Base-by-base conservation (phyloP, 1,139 yeast genomes). In the Candida gigantensis region DNA sequence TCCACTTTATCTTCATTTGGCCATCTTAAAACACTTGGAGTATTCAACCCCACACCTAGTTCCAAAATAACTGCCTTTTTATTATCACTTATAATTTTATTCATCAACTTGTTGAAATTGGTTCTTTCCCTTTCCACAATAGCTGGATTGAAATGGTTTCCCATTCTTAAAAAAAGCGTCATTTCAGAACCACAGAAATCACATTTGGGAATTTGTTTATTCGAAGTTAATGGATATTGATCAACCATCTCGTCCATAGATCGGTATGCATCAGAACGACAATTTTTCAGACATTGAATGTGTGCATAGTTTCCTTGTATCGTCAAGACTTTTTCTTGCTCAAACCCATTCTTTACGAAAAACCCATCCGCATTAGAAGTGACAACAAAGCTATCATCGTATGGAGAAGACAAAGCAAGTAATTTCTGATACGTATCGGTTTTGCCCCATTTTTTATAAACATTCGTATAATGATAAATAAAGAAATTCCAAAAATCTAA, bases 361-460 rank as follows among this genome's bases (percentile, higher is more conserved):
- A 42, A 42, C 7, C 42, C 44, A 23, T 40, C 44, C 4, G 45
- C 45, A 33, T 40, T 42, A 14, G 38, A 32, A 4, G 45, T 42
- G 3, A 38, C 26, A n/a, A 42, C 44, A 30, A 40, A 37, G 16
- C 33, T 40, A 10, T 40, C 36, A 6, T 31, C 21, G 7, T 16
- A 20, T 11, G 24, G 9, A 4, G n/a, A 11, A 2, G 25, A 25
- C 2, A 42, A n/a, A 3, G 24, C 12, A 3, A 33, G 21, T 24
- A 42, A 29, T 21, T 35, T 6, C 10, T 38, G 38, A 31, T 42
- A 42, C 3, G 33, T 35, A 9, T 24, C 12, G 3, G 42, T 37
- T 8, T 21, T 20, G 10, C 40, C 39, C 40, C 42, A 40, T 10
- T 34, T 34, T 7, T 27, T 28, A 12, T 33, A 33, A 4, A 40